A percentile compares a stretch with the other conserved stretches of the same genome.
Conservation (phyloP, 345 rosid species). For the Eucalyptus tenuipes region DNA sequence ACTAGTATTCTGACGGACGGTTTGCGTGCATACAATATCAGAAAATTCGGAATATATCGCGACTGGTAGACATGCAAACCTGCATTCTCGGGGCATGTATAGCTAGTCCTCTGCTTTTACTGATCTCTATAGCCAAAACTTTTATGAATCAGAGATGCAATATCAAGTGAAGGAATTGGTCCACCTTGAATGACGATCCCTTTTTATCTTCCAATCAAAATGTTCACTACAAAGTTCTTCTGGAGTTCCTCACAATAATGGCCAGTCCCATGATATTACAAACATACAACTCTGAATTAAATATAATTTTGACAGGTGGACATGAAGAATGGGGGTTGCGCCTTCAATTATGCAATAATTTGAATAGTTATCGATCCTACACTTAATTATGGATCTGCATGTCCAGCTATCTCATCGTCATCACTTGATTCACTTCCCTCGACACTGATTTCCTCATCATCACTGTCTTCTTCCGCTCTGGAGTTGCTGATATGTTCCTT, state of each 20-base stretch:
- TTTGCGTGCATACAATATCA: not conserved
- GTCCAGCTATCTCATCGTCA: conserved; percentile 52
- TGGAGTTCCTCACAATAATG: not conserved
- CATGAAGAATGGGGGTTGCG: not conserved
- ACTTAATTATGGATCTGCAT: conserved; percentile 30
- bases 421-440: conserved; percentile 32
- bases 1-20: not conserved
- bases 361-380: not conserved
- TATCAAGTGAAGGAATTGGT: not conserved
- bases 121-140: not conserved
- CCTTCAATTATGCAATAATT: not conserved
- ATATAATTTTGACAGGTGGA: not conserved
- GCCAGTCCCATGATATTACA: not conserved
- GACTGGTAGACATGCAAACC: not conserved
- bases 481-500: conserved; percentile 26
- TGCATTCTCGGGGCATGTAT: not conserved
- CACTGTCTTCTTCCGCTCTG: conserved; percentile 19
- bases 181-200: not conserved
- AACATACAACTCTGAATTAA: not conserved
- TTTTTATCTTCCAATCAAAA: not conserved
- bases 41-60: not conserved
- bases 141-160: not conserved
- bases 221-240: not conserved
- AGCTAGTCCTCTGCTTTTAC: not conserved
- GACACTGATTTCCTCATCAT: conserved; percentile 30